Evolutionary conservation across 257 asterid genomes (phyloP), one percentile per base, ranked within the genome.

Genomic region (Gynochthodes officinalis): DNA sequence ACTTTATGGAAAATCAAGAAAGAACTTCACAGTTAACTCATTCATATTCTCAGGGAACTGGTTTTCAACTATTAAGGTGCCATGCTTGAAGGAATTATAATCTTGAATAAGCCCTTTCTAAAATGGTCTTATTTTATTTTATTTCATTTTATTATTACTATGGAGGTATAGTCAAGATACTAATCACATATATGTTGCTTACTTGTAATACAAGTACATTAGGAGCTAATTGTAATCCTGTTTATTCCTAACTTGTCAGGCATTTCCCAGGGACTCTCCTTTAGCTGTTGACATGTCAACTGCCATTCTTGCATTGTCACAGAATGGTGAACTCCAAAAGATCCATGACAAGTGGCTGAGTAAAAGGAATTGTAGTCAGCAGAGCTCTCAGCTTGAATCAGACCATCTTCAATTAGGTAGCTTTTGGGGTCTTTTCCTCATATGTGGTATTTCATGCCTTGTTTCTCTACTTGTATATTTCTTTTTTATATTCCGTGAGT

Each of bases 341-440:
- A 77, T 83, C 52, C 71, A 70, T 28, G 73, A 74, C 61, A 77
- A 64, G 69, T 83, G 78, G 84, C 65, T 76, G 63, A 63, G 72
- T 9, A 78, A 39, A 70, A 67, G 46, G 8, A 65, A 74, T 9
- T 91, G 95, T 74, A 64, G 78, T 13, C 72, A 62, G 30, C 39
- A 75, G 33, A 73, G 67, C 64, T 72, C 88, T 13, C 55, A 71
- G 42, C 32, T 35, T 1, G 80, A 67, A 25, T 71, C 88, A 11
- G 85, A 82, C 16, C 89, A 83, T 12, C 86, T 87, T 58, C 82
- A 73, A 27, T 33, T 84, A 14, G 75, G 62, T 71, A 84, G 93
- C 80, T 90, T 90, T 68, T 78, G 84, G 89, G 93, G 96, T 19
- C 87, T 90, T 32, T 88, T 88, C 82, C 80, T 88, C 62, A 63